A percentile compares a stretch with the other conserved stretches of the same genome.
Evolutionary conservation across 1,139 yeast genomes (phyloP).

Genomic region (Hemisphaericaspora subhashii): DNA sequence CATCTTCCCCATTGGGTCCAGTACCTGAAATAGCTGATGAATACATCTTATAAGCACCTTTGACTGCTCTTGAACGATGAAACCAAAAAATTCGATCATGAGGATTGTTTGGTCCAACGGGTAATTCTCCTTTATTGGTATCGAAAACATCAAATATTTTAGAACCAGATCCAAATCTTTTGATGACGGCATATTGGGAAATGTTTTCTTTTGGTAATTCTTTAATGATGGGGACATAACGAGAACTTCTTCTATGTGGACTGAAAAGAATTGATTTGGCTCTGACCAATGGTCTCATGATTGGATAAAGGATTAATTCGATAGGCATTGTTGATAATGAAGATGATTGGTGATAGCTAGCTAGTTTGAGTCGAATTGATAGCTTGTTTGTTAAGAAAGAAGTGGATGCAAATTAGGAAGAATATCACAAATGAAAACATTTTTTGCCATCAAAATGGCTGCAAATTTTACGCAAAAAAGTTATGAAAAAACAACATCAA

Average conservation of each 20-base stretch:
- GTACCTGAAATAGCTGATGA: conserved; percentile 38
- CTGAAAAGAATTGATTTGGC: conserved; percentile 56
- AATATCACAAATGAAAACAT: background rate
- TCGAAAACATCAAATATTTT: conserved; percentile 57
- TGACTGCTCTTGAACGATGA: conserved; percentile 60
- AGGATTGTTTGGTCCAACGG: conserved; percentile 39
- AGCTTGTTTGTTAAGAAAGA: too few species aligned
- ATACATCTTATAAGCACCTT: conserved; percentile 62
- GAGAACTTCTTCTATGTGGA: conserved; percentile 58
- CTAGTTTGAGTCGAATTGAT: background rate
- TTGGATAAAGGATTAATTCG: conserved; percentile 56
- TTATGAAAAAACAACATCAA: background rate
- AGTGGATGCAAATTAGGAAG: background rate
- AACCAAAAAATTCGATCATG: conserved; percentile 49
- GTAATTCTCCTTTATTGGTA: conserved; percentile 33
- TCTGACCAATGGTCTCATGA: conserved; percentile 58
- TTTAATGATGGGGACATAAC: conserved; percentile 54
- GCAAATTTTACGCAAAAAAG: background rate
- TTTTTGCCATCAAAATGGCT: background rate
- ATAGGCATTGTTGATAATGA: conserved; percentile 47
- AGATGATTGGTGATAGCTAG: background rate
- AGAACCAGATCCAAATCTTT: conserved; percentile 59
- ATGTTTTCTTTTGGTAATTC: conserved; percentile 34
- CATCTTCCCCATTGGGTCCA: conserved; percentile 48
- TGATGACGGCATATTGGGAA: conserved; percentile 46